These are phyloP conservation scores for Cantharellus cinnabarinus DNA, from an alignment of 768 basidiomycete species.

Conservation along the genomic window DNA sequence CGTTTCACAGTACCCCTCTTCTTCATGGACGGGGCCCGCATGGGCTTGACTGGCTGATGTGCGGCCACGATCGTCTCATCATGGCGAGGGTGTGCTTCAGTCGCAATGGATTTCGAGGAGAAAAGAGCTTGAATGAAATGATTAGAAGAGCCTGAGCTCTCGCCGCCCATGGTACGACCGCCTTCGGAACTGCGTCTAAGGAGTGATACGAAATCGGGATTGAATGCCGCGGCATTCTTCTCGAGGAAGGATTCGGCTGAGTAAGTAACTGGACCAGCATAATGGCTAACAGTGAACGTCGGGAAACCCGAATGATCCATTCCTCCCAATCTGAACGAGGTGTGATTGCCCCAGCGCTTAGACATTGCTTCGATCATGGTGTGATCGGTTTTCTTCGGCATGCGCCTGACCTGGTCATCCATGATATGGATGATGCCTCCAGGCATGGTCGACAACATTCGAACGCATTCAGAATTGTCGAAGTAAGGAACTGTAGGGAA, in stretches of 20 bases:
- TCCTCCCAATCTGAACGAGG: slow-evolving; percentile 64
- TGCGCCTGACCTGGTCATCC: slow-evolving; percentile 82
- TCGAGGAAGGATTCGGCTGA: slow-evolving; percentile 80
- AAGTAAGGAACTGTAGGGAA: slow-evolving; percentile 61
- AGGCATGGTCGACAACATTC: slow-evolving; percentile 65
- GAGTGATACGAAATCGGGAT: slow-evolving; percentile 81
- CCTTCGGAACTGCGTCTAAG: slow-evolving; percentile 24
- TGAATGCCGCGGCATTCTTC: slow-evolving; percentile 71
- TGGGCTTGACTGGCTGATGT: slow-evolving; percentile 82
- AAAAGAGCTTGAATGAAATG: slow-evolving; percentile 86
- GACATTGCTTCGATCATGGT: slow-evolving; percentile 89
- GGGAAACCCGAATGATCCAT: slow-evolving; percentile 60
- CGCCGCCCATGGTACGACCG: slow-evolving; percentile 13
- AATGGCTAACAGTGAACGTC: slow-evolving; percentile 84
- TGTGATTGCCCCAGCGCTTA: slow-evolving; percentile 88
- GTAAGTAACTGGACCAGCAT: slow-evolving; percentile 78
- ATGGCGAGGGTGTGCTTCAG: slow-evolving; percentile 75
- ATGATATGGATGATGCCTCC: slow-evolving; percentile 93
- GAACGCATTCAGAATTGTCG: slow-evolving; percentile 78
- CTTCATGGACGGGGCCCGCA: slow-evolving; percentile 79
- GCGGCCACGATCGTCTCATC: slow-evolving; percentile 93
- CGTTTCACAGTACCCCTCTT: slow-evolving; percentile 57
- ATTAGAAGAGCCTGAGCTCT: slow-evolving; percentile 55
- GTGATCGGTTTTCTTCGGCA: slow-evolving; percentile 77
- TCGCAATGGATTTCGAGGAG: slow-evolving; percentile 72